Base-by-base conservation (phyloP, 2,329 filamentous ascomycete genomes). In the Aquanectria penicillioides region DNA sequence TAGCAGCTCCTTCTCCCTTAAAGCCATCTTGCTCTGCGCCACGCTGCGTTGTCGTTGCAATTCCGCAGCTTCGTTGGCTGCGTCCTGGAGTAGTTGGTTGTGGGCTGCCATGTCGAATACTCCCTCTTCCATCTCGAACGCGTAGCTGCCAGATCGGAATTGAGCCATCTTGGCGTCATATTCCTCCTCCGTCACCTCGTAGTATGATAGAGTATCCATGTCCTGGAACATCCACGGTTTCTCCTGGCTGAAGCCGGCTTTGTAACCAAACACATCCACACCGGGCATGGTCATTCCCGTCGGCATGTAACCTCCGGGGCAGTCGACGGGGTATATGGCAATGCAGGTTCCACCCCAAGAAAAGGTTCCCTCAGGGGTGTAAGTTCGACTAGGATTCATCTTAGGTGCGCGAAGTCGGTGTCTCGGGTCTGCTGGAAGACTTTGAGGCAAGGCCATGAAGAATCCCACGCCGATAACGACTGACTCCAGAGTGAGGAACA, bases 271-370 rank as follows among this genome's bases (percentile, higher is more conserved):
- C 2, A 69, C 68, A 56, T 78, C 75, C 70, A 74, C 77, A 6
- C 70, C 69, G 6, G 70, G 68, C 8, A 77, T 57, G 1, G 70
- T 69, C 47, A 67, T 49, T 11, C 71, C 77, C 5, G 75, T 68
- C 26, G 77, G 67, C 71, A 72, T 72, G 65, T 78, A 80, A 0
- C 78, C 78, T 4, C 78, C 78, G 0, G 77, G 77, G 5, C 68
- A 64, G 20, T 75, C 75, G 1, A 73, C 69, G 0, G 75, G 71
- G 47, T 80, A 80, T 6, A 78, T 70, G 23, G 73, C 69, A 11
- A 78, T 64, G 11, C 72, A 55, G 4, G 69, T 70, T 0, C 78
- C 76, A 4, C 77, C 77, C 6, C 74, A 69, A 0, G 74, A 75
- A 3, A 80, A 66, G 0, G 76, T 73, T 1, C 76, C 77, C 4